Evolutionary conservation across 2,329 filamentous ascomycete genomes (phyloP).

Genomic region (Camptophora hylomeconis): DNA sequence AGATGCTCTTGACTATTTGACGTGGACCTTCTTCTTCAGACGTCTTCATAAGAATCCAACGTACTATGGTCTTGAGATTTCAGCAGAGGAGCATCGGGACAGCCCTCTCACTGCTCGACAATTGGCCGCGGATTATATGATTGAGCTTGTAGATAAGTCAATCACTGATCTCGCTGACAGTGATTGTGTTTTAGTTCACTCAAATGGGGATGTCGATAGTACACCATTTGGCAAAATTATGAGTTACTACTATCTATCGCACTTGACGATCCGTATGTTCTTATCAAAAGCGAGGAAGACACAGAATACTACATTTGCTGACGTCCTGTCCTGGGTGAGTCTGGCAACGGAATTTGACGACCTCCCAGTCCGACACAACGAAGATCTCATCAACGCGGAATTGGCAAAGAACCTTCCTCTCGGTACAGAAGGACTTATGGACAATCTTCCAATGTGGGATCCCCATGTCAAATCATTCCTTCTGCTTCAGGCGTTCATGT

Average conservation of each 20-base stretch:
- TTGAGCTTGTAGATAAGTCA: slow-evolving; percentile 79
- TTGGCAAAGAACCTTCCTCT: slow-evolving; percentile 65
- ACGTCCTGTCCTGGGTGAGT: slow-evolving; percentile 85
- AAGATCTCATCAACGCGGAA: slow-evolving; percentile 91
- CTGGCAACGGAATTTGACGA: slow-evolving; percentile 93
- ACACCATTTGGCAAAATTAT: slow-evolving; percentile 95
- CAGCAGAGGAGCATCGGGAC: slow-evolving; percentile 62
- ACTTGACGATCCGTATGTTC: slow-evolving; percentile 83
- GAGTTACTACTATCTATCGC: slow-evolving; percentile 97
- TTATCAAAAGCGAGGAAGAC: slow-evolving; percentile 60
- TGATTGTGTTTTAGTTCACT: slow-evolving; percentile 67
- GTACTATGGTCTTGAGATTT: slow-evolving; percentile 92
- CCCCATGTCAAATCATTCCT: slow-evolving; percentile 95
- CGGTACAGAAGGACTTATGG: slow-evolving; percentile 28
- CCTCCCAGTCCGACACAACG: slow-evolving; percentile 92
- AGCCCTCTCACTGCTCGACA: slow-evolving; percentile 75
- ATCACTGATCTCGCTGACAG: slow-evolving; percentile 71
- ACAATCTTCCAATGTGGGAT: slow-evolving; percentile 81
- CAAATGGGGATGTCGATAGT: slow-evolving; percentile 78
- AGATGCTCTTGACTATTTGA: slow-evolving; percentile 92
- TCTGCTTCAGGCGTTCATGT: slow-evolving; percentile 88
- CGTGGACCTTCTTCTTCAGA: slow-evolving; percentile 99
- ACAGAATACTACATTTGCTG: slow-evolving; percentile 53
- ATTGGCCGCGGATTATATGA: slow-evolving; percentile 86
- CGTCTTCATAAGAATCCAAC: slow-evolving; percentile 95